Conservation (phyloP, 495 filamentous ascomycete genomes). For the Trichoderma virens region DNA sequence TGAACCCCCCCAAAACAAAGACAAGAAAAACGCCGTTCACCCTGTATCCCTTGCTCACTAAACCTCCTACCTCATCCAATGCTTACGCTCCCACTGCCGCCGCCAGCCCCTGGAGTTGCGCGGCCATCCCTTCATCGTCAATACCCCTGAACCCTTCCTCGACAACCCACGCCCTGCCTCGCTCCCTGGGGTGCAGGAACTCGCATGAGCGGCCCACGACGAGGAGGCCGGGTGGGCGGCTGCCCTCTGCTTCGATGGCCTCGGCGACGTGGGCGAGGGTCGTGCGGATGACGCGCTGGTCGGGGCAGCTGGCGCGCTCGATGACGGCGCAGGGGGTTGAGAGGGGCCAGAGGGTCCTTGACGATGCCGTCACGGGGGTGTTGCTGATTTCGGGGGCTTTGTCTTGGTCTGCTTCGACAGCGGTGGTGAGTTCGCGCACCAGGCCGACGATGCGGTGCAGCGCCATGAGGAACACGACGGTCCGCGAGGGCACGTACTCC, state of each 20-base stretch:
- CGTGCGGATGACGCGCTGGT: slow-evolving; percentile 86
- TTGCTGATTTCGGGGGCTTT: slow-evolving; percentile 17
- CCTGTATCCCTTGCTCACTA: too few species aligned
- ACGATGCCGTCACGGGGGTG: slow-evolving; percentile 16
- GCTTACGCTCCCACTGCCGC: neutral
- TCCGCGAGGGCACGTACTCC: slow-evolving; percentile 65
- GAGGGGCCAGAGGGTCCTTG: slow-evolving; percentile 32
- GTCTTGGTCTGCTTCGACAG: slow-evolving; percentile 18
- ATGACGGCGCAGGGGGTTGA: slow-evolving; percentile 83
- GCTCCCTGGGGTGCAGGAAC: slow-evolving; percentile 51
- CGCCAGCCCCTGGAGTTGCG: neutral
- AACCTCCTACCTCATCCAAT: neutral
- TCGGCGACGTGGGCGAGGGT: slow-evolving; percentile 69
- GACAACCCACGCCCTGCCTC: slow-evolving; percentile 65
- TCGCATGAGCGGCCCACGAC: slow-evolving; percentile 84
- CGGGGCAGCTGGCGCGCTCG: slow-evolving; percentile 88
- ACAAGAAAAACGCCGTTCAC: too few species aligned
- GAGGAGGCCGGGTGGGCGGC: slow-evolving; percentile 79
- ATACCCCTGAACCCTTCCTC: slow-evolving; percentile 82
- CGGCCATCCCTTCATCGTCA: slow-evolving; percentile 29
- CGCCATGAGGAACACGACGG: slow-evolving; percentile 94
- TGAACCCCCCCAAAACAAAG: too few species aligned
- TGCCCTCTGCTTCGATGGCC: slow-evolving; percentile 85
- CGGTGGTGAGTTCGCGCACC: slow-evolving; percentile 54
- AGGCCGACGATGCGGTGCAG: slow-evolving; percentile 74